Evolutionary conservation across 331 rosid genomes (phyloP).

Genomic region (Dryas integrifolia): DNA sequence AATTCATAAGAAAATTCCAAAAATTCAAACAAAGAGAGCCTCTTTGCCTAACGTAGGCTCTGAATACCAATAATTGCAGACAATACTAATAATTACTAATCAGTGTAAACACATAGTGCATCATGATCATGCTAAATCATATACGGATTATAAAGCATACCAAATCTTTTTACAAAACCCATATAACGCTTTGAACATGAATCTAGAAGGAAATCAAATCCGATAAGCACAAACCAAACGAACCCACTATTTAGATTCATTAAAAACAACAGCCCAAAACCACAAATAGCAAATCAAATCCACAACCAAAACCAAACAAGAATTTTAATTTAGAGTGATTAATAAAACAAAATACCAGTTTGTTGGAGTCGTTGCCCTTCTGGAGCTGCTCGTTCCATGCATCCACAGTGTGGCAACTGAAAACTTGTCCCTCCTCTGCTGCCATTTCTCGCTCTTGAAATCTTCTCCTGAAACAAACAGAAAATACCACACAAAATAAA

Average conservation of each 20-base stretch:
- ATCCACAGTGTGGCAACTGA: slow-evolving; percentile 62
- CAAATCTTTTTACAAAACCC: no score
- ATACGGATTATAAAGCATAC: neutral
- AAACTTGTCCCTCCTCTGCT: slow-evolving; percentile 74
- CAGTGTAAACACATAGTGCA: no score
- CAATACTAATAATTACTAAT: no score
- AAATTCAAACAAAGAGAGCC: neutral
- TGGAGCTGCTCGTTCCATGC: slow-evolving; percentile 66
- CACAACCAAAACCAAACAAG: neutral
- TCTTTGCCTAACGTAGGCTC: neutral
- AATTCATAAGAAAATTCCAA: neutral
- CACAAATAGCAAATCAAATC: neutral
- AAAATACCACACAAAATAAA: neutral
- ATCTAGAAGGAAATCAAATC: neutral
- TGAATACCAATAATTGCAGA: no score
- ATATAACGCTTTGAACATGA: neutral
- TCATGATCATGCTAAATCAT: no score
- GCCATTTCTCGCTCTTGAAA: slow-evolving; percentile 33
- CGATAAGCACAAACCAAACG: slow-evolving; percentile 6
- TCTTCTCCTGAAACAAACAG: slow-evolving; percentile 9
- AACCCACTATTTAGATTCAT: slow-evolving; percentile 11
- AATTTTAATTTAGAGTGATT: neutral
- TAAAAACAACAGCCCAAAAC: slow-evolving; percentile 1
- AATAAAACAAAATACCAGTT: slow-evolving; percentile 41
- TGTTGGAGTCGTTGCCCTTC: slow-evolving; percentile 63